Conservation (phyloP, 495 filamentous ascomycete genomes). For the Tetracladium marchalianum region DNA sequence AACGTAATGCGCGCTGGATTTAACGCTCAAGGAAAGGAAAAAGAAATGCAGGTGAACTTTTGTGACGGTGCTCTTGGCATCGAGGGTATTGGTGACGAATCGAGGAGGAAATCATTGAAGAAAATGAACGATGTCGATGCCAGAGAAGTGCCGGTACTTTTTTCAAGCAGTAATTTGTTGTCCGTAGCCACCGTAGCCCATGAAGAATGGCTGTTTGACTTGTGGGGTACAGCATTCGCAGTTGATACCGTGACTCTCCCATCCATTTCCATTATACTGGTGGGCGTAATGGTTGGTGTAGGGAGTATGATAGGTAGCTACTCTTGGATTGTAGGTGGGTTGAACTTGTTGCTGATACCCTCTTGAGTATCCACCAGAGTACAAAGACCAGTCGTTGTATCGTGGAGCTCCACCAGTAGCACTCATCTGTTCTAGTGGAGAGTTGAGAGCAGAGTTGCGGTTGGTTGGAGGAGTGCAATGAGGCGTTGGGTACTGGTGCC, state of each 20-base stretch:
- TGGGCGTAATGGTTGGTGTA: constrained; percentile 11
- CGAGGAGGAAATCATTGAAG: neutral
- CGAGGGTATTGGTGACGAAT: constrained; percentile 10
- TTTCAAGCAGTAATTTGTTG: constrained; percentile 17
- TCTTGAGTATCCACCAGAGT: constrained; percentile 10
- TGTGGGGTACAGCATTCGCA: constrained; percentile 18
- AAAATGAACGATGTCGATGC: neutral
- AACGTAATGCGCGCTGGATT: constrained; percentile 22
- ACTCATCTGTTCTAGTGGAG: constrained; percentile 18
- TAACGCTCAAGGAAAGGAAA: constrained; percentile 15
- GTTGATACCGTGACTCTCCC: constrained; percentile 8
- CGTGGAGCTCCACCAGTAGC: constrained; percentile 18
- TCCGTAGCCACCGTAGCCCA: constrained; percentile 7
- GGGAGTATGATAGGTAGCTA: constrained; percentile 15
- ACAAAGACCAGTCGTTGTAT: constrained; percentile 18
- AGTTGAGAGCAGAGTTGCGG: constrained; percentile 18
- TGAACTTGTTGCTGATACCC: constrained; percentile 8
- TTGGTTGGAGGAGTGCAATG: constrained; percentile 21
- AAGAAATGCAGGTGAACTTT: constrained; percentile 20
- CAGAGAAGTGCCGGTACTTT: neutral
- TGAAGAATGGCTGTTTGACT: constrained; percentile 16
- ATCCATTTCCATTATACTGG: constrained; percentile 11
- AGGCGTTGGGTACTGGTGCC: constrained; percentile 14
- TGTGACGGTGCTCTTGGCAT: constrained; percentile 19
- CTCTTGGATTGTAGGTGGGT: constrained; percentile 11